These are phyloP conservation scores for Hyphopichia buzzinii DNA, from an alignment of 1,139 yeast genomes.

Conservation along the genomic window DNA sequence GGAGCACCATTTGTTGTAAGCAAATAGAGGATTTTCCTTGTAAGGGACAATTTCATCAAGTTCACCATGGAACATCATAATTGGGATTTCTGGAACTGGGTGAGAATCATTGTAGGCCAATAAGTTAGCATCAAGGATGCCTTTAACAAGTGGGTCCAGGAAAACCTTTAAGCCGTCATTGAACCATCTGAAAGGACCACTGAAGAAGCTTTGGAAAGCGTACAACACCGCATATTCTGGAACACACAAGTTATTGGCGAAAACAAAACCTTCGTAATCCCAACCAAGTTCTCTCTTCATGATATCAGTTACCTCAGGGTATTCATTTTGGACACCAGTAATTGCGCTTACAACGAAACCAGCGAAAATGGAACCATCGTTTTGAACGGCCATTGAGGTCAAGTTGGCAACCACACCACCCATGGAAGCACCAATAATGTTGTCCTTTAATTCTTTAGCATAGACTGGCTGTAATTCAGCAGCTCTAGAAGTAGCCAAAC, in stretches of 20 bases:
- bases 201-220: constrained; percentile 13
- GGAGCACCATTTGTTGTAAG: constrained; percentile 31
- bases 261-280: constrained; percentile 14
- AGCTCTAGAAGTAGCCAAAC: constrained; percentile 22
- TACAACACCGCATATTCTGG: constrained; percentile 10
- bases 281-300: constrained; percentile 9
- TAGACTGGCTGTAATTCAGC: constrained; percentile 23
- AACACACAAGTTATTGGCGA: constrained; percentile 13
- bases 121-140: constrained; percentile 19
- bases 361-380: constrained; percentile 23
- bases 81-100: constrained; percentile 28
- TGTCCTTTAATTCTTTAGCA: constrained; percentile 27
- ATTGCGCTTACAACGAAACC: constrained; percentile 27
- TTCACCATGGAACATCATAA: constrained; percentile 33
- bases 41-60: constrained; percentile 30
- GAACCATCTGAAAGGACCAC: constrained; percentile 15
- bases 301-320: constrained; percentile 17
- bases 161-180: constrained; percentile 16
- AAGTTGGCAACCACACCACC: constrained; percentile 31
- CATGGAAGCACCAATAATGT: constrained; percentile 27
- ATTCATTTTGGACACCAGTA: constrained; percentile 25
- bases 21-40: constrained; percentile 17
- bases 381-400: constrained; percentile 16
- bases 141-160: constrained; percentile 10
- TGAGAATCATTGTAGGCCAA: constrained; percentile 15